Evolutionary conservation across 2,329 filamentous ascomycete genomes (phyloP), one percentile per base, ranked within the genome.

Genomic region (Colletotrichum magnum): DNA sequence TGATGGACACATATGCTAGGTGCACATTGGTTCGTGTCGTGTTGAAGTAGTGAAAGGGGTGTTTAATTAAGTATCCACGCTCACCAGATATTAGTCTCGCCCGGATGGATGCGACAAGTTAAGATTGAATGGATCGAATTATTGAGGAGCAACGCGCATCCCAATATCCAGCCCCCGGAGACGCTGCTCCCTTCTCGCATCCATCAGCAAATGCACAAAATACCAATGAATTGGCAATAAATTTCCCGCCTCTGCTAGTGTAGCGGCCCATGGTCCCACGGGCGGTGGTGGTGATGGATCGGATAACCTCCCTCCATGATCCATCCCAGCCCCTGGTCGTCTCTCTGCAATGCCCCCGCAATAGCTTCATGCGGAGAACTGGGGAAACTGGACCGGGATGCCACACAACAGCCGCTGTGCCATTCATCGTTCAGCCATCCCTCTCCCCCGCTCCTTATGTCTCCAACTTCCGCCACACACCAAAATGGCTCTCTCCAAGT

Each of bases 361-460:
- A 60, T 28, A 50, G 56, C 48, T 52, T 52, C 18, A 52, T 66
- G 66, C 66, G 50, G 66, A 69, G 62, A 66, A 56, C n/a, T 60
- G 56, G 51, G 41, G 62, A 47, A 47, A 66, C 32, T 50, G 18
- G 10, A 53, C 28, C 28, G 10, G 47, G 47, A 24, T 60, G 32
- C 32, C 32, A 36, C 32, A 36, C 32, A 36, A 36, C 32, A 36
- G 32, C 32, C 32, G 32, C 13, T 1, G 6, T 9, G 39, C 43
- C 24, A 13, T 58, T 12, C 36, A 24, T 24, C 21, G 21, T 24
- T 32, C 9, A 28, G n/a, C 45, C 12, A 26, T 41, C 32, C 45
- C 4, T 15, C 26, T 48, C 59, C 61, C 32, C 60, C 41, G 66
- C 66, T 60, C 59, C 51, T 3, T 18, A 16, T 24, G 39, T 47